Base-by-base conservation (phyloP, 345 rosid genomes). In the Aquilaria malaccensis region DNA sequence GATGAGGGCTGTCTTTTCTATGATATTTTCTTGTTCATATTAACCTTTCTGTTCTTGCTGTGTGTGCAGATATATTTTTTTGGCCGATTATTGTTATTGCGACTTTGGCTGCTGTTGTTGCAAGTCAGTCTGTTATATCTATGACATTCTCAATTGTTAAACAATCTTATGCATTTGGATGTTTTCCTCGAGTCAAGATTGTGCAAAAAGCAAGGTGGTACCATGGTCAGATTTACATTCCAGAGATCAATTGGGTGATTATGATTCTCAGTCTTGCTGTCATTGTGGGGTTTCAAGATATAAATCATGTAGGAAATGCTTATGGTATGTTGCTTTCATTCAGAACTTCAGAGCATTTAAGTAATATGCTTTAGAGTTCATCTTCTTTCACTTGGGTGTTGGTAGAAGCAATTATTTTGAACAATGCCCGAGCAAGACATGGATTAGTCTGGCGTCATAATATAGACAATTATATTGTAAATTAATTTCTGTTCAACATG, bases 191-290 rank as follows among this genome's bases (percentile, higher is more conserved):
- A 0, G 78, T 90, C 81, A 94, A 94, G 85, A 76, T 90, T 68
- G 93, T 90, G 54, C 93, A 83, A 76, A 86, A 87, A 72, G 75
- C 88, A 60, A 83, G 84, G 72, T 94, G 97, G 96, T 65, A 78
- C 58, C 81, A 64, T 74, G 89, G 91, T 64, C 96, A 88, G 69
- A 85, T 86, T 65, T 90, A 81, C 80, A 85, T 94, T 68, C 99
- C 97, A 6, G 97, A 90, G 87, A 83, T 94, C 65, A 94, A 94
- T 60, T 94, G 99, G 99, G 80, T 83, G 55, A 92, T 86, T 51
- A 82, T 94, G 96, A 69, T 90, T 79, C 89, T 94, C 67, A 76
- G 93, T 63, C 80, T 88, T 63, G 76, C 84, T 33, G 84, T 90
- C 60, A 83, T 83, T 12, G 52, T 82, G 58, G 82, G 89, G 60